phyloP scores from a whole-genome alignment of 2,329 filamentous ascomycete genomes.

The Aspergillus udagawae region DNA sequence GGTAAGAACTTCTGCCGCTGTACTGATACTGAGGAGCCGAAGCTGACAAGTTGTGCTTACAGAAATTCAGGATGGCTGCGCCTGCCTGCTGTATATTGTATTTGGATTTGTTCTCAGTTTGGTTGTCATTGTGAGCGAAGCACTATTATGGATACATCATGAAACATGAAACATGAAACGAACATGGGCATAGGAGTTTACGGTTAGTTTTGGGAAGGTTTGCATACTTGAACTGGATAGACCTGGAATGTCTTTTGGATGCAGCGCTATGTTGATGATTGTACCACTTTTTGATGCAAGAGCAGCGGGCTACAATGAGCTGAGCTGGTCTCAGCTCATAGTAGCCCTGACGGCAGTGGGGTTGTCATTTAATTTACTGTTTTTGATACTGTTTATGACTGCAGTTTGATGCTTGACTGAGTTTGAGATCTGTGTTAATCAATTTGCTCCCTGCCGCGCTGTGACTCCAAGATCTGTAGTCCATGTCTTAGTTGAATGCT shows the following conservation, averaged over 20 bases:
- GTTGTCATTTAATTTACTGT: neutral
- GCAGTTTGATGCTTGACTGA: neutral
- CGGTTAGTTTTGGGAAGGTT: neutral
- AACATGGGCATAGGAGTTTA: conserved; percentile 3
- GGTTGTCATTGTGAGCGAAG: conserved; percentile 4
- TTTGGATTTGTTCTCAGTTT: neutral
- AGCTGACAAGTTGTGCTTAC: neutral
- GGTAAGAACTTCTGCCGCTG: conserved; percentile 12
- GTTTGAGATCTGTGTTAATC: neutral
- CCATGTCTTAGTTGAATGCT: neutral
- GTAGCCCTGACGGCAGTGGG: neutral
- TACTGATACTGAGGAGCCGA: conserved; percentile 2
- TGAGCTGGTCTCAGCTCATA: neutral
- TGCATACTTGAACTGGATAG: neutral
- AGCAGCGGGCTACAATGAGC: neutral
- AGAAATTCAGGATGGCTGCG: neutral
- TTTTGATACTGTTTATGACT: neutral
- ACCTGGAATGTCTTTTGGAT: neutral
- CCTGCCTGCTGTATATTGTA: neutral
- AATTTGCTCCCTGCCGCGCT: neutral
- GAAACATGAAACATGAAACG: neutral
- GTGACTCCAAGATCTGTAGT: neutral
- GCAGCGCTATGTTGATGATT: neutral
- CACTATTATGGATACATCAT: conserved; percentile 4
- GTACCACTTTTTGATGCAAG: neutral